These are phyloP conservation scores for Fragilaria radians DNA, from an alignment of 108 stramenopile genomes.

Conservation along the genomic window DNA sequence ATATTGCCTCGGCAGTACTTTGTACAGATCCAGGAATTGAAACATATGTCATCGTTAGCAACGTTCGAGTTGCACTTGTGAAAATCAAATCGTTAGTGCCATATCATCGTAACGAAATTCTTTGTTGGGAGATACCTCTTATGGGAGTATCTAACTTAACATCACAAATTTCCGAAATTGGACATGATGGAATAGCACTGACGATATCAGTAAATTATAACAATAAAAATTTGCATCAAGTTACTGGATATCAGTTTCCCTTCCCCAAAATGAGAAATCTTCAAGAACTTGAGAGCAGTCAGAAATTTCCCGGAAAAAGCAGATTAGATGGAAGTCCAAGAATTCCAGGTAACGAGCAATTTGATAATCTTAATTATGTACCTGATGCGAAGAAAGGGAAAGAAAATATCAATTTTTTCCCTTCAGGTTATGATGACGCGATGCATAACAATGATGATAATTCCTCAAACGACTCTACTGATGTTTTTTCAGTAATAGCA, in stretches of 20 bases:
- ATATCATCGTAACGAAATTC: slow-evolving; percentile 26
- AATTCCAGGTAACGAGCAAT: background rate
- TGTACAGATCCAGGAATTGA: slow-evolving; percentile 59
- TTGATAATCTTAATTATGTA: too few relatives aligned
- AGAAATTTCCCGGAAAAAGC: background rate
- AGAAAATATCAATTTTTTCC: background rate
- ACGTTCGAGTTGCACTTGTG: slow-evolving; percentile 57
- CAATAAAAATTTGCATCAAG: background rate
- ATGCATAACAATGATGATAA: too few relatives aligned
- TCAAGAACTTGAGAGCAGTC: background rate
- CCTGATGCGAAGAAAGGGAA: too few relatives aligned
- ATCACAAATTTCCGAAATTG: slow-evolving; percentile 52
- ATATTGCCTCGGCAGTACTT: slow-evolving; percentile 61
- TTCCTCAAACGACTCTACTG: slow-evolving; percentile 29
- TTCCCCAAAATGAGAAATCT: background rate
- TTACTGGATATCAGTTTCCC: background rate
- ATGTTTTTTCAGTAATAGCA: slow-evolving; percentile 55
- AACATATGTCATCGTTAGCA: slow-evolving; percentile 63
- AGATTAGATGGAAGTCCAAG: background rate
- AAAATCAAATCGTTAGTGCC: slow-evolving; percentile 41
- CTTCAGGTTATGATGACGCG: too few relatives aligned
- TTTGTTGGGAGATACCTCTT: slow-evolving; percentile 65
- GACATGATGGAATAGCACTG: slow-evolving; percentile 65
- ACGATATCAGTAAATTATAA: slow-evolving; percentile 17
- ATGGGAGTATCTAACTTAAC: slow-evolving; percentile 21